Evolutionary conservation across 495 filamentous ascomycete genomes (phyloP), one percentile per base, ranked within the genome.

Genomic region (Aspergillus biplanus): DNA sequence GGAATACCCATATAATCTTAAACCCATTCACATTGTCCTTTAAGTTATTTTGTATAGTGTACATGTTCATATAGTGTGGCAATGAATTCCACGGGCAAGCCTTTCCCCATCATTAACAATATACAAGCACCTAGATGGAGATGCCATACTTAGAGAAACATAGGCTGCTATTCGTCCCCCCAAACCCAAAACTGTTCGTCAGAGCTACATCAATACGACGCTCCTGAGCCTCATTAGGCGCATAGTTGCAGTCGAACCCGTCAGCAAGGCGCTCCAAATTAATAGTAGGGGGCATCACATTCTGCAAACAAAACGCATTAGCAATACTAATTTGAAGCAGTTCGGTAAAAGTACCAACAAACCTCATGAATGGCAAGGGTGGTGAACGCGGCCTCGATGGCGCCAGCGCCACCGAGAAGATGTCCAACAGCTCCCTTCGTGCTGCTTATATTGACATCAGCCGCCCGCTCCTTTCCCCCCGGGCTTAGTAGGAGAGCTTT

Each of bases 121-220:
- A 56, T 37, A 35, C 37, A 33, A 27, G 4, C 18, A 42, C 33
- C 61, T 63, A 58, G 4, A 48, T 12, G n/a, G 61, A 58, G 4
- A 48, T 12, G n/a, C 12, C 59, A 52, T 58, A 49, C 67, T 66
- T 37, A 15, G 75, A 84, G 73, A 99, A 96, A 63, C 92, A 94
- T 48, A 99, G 78, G 64, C 85, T 91, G 49, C 93, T 93, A 78
- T 98, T 98, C 8, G 95, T 99, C 33, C 95, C 95, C 9, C 95
- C 95, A 80, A 99, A 99, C 1, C 95, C 95, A 82, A 99, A 99
- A 70, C 94, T 98, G 69, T 99, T 99, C 18, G 91, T 92, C 67
- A 99, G 64, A 35, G 89, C 89, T 32, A 93, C 90, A 60, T 89
- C 82, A 27, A 97, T 87, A 47, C 68, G 69, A 9, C 86, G 86